These are phyloP conservation scores for Krasilnikovozyma curviuscula DNA, from an alignment of 768 basidiomycete genomes.

Conservation along the genomic window DNA sequence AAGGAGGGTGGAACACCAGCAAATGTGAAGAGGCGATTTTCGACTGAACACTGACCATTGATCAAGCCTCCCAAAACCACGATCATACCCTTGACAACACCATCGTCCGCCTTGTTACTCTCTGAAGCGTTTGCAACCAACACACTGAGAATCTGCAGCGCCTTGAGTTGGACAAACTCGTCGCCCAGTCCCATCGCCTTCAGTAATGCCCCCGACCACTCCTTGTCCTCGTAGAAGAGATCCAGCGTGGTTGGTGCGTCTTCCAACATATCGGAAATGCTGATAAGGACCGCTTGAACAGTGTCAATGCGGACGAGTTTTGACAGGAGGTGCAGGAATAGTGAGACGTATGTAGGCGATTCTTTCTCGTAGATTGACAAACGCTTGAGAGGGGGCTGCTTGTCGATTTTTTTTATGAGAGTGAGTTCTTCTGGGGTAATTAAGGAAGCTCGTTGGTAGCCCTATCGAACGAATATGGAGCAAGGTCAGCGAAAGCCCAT, in stretches of 20 bases:
- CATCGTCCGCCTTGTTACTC: no score
- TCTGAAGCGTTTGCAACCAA: no score
- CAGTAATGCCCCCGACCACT: conserved; percentile 1
- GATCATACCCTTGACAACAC: no score
- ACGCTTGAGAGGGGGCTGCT: conserved; percentile 50
- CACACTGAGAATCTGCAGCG: conserved; percentile 68
- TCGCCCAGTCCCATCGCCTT: conserved; percentile 71
- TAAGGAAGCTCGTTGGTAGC: conserved; percentile 82
- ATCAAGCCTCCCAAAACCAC: no score
- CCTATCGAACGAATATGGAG: conserved; percentile 34
- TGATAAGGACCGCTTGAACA: conserved; percentile 64
- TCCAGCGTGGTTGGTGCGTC: conserved; percentile 17
- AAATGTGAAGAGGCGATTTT: no score
- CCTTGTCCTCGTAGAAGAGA: conserved; percentile 19
- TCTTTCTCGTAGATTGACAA: conserved; percentile 55
- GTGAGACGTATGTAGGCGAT: conserved; percentile 58
- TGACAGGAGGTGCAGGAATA: conserved; percentile 78
- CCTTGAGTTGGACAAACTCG: conserved; percentile 86
- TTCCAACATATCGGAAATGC: conserved; percentile 70
- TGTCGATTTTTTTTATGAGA: conserved; percentile 76
- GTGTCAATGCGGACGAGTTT: conserved; percentile 67
- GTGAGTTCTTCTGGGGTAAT: conserved; percentile 70
- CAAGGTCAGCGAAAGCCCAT: not conserved
- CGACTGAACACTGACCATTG: no score
- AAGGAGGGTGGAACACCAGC: no score